Percentiles rank a stretch among this genome's conserved stretches.
These are phyloP conservation scores for Davidsoniella neocaledoniae DNA, from an alignment of 2,329 filamentous ascomycete genomes.

Conservation along the genomic window DNA sequence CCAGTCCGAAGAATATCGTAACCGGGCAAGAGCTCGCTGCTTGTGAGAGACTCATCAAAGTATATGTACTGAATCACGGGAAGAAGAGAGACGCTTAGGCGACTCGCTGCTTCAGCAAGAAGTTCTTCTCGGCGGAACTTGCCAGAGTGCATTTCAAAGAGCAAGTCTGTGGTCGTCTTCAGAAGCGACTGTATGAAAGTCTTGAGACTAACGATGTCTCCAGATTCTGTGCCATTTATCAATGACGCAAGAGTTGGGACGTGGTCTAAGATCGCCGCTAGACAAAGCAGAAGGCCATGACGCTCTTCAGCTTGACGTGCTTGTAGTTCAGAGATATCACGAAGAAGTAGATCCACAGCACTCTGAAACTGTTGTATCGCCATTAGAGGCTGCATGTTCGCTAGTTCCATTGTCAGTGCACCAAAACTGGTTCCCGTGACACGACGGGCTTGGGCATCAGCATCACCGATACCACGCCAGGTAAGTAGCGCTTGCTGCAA, in stretches of 20 bases:
- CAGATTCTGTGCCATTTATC: slow-evolving; percentile 16
- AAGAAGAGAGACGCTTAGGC: slow-evolving; percentile 36
- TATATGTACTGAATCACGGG: slow-evolving; percentile 20
- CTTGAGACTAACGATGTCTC: neutral
- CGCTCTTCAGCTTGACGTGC: slow-evolving; percentile 49
- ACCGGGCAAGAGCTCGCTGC: neutral
- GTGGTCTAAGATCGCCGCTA: slow-evolving; percentile 40
- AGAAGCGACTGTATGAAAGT: neutral
- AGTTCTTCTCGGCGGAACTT: slow-evolving; percentile 45
- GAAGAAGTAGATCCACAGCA: slow-evolving; percentile 27
- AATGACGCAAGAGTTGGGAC: slow-evolving; percentile 23
- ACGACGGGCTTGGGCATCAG: slow-evolving; percentile 57
- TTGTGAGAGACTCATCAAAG: neutral
- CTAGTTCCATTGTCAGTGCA: slow-evolving; percentile 29
- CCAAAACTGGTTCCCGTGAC: slow-evolving; percentile 57
- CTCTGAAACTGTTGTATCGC: slow-evolving; percentile 18
- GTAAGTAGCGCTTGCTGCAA: slow-evolving; percentile 54
- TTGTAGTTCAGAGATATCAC: slow-evolving; percentile 29
- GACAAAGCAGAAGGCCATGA: slow-evolving; percentile 47
- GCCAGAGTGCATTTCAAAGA: slow-evolving; percentile 22
- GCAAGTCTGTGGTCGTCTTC: neutral
- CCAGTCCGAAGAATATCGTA: slow-evolving; percentile 3
- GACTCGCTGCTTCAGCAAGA: slow-evolving; percentile 42
- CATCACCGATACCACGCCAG: slow-evolving; percentile 79
- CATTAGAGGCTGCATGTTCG: slow-evolving; percentile 14